Evolutionary conservation across 768 basidiomycete genomes (phyloP), one percentile per base, ranked within the genome.

Genomic region (Auriculariales sp.): DNA sequence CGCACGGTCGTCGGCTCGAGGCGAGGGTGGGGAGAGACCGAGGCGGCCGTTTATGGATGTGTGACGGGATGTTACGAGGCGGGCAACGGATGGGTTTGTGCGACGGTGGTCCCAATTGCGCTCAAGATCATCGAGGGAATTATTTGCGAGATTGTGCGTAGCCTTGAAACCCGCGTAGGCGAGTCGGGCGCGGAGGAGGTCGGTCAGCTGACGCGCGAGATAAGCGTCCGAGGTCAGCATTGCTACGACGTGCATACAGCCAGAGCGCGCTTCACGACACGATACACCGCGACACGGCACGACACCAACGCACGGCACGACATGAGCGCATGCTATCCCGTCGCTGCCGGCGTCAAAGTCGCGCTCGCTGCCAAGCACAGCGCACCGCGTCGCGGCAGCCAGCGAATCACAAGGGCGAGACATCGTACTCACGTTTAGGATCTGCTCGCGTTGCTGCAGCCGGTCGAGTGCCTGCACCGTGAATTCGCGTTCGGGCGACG

Each of bases 151-250:
- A 61, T 86, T 83, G 63, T 86, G 75, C 12, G 73, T 72, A 3
- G 87, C 84, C 66, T 90, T 90, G 73, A 83, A 88, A 1, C 82
- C 81, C 22, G 87, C 87, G 64, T 87, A 86, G 0, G 83, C 75
- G 47, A 91, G 74, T 56, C 86, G 81, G 57, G 86, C 74, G 53
- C 88, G 79, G 50, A 91, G 73, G 49, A 75, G 79, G 61, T 83
- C 83, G 59, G 85, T 84, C 28, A 90, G 77, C 87, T 90, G 68
- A 49, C 57, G 47, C 52, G 56, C 28, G 52, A 53, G 46, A 46
- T 36, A 44, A 30, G 33, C 25, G 44, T 4, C 15, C 10, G 50
- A 53, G 32, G 59, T 59, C 57, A 60, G 53, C 48, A 52, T 24
- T 44, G 15, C n/a, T n/a, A n/a, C n/a, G n/a, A n/a, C n/a, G 52